Conservation (phyloP, 2,329 filamentous ascomycete genomes). For the Emergomyces africanus region DNA sequence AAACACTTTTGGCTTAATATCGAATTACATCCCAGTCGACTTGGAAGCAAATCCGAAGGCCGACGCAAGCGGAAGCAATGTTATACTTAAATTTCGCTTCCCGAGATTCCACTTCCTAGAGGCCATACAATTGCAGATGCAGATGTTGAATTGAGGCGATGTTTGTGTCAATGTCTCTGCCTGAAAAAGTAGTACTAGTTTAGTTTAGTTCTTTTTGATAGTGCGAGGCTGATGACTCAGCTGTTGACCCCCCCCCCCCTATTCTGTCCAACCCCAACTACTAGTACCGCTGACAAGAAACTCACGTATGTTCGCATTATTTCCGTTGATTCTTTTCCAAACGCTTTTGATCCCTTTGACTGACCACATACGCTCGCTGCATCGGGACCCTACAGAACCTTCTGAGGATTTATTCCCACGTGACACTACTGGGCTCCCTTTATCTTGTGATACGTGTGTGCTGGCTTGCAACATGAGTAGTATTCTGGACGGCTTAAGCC, state of each 20-base stretch:
- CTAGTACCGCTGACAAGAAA: too few relatives aligned
- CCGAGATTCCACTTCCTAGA: too few relatives aligned
- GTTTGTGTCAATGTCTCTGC: neutral
- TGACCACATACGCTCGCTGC: too few relatives aligned
- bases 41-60: neutral
- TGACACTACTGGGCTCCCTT: neutral
- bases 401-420: neutral
- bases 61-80: neutral
- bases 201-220: too few relatives aligned
- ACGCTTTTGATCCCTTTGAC: neutral
- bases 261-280: too few relatives aligned
- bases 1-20: neutral
- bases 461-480: neutral
- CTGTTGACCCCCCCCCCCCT: neutral
- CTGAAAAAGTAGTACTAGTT: too few relatives aligned
- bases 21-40: neutral
- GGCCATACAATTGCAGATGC: neutral
- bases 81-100: neutral
- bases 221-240: neutral
- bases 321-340: neutral
- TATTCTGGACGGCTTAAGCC: too few relatives aligned
- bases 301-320: neutral
- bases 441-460: neutral
- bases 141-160: neutral
- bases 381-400: neutral